phyloP scores from a whole-genome alignment of 768 basidiomycete species.

The Udeniomyces megalosporus region DNA sequence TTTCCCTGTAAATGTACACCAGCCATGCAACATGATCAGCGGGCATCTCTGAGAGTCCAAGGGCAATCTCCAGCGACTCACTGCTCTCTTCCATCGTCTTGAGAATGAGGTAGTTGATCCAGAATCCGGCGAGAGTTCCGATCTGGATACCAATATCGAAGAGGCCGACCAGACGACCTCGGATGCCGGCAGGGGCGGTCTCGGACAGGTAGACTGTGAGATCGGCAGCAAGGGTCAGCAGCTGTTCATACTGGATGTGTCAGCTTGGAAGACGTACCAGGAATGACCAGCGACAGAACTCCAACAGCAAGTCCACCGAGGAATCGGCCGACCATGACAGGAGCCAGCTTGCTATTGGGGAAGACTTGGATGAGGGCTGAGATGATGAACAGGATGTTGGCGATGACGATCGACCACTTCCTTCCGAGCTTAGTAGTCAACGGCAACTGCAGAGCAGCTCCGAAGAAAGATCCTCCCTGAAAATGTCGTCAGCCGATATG shows the following conservation, averaged over 20 bases:
- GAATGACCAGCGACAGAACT: constrained; percentile 17
- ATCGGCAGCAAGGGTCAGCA: background rate
- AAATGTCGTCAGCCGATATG: background rate
- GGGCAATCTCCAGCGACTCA: background rate
- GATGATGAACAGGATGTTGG: constrained; percentile 20
- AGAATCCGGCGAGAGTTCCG: constrained; percentile 22
- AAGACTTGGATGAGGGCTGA: constrained; percentile 21
- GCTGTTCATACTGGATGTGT: background rate
- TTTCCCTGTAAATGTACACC: background rate
- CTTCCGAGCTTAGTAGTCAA: constrained; percentile 18
- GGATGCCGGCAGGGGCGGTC: constrained; percentile 34
- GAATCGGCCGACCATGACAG: constrained; percentile 4
- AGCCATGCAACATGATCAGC: background rate
- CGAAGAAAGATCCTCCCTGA: constrained; percentile 21
- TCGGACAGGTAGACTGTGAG: constrained; percentile 22
- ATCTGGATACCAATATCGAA: constrained; percentile 40
- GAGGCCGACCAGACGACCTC: constrained; percentile 37
- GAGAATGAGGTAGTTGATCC: constrained; percentile 11
- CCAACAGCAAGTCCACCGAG: constrained; percentile 21
- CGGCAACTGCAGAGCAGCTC: constrained; percentile 18
- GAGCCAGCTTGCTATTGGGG: constrained; percentile 14
- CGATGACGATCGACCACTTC: constrained; percentile 18
- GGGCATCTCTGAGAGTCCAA: background rate
- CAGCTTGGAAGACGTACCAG: too few relatives aligned
- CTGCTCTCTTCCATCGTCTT: background rate